A percentile compares a stretch with the other conserved stretches of the same genome.
phyloP scores from a whole-genome alignment of 2,329 filamentous ascomycete genomes.

The Epichloe uncinata region DNA sequence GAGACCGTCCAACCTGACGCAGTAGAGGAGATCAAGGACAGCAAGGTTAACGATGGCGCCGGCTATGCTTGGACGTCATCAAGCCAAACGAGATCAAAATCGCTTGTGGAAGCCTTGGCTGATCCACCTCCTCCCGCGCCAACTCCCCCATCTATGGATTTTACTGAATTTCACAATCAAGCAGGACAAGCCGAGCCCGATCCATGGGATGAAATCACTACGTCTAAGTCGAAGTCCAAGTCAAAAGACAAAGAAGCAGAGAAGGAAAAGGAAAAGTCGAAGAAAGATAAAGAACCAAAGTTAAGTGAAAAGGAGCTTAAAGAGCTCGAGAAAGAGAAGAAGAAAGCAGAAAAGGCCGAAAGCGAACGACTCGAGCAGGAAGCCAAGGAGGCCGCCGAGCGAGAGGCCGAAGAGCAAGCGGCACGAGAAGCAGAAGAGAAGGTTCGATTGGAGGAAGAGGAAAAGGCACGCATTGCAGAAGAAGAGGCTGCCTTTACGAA shows the following conservation, averaged over 20 bases:
- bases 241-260: conserved; percentile 25
- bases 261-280: conserved; percentile 15
- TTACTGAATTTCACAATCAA: conserved; percentile 24
- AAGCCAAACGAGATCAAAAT: conserved; percentile 32
- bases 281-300: conserved; percentile 29
- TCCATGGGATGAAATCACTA: conserved; percentile 22
- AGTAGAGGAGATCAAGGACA: conserved; percentile 29
- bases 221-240: conserved; percentile 23
- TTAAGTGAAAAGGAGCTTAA: conserved; percentile 37
- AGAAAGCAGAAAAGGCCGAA: conserved; percentile 29
- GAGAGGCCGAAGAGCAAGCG: conserved; percentile 19
- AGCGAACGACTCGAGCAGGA: conserved; percentile 17
- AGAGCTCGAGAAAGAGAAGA: conserved; percentile 36
- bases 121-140: conserved; percentile 34
- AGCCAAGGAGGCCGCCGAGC: conserved; percentile 13
- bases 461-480: conserved; percentile 10
- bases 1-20: conserved; percentile 34
- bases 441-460: conserved; percentile 16
- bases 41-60: conserved; percentile 27
- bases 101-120: conserved; percentile 23
- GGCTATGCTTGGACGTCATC: conserved; percentile 31
- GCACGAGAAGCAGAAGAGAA: conserved; percentile 17
- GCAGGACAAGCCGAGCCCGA: conserved; percentile 23
- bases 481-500: conserved; percentile 12
- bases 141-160: conserved; percentile 34